Evolutionary conservation across 495 filamentous ascomycete species (phyloP), one percentile per base, ranked within the genome.

Genomic region (Aspergillus baeticus): DNA sequence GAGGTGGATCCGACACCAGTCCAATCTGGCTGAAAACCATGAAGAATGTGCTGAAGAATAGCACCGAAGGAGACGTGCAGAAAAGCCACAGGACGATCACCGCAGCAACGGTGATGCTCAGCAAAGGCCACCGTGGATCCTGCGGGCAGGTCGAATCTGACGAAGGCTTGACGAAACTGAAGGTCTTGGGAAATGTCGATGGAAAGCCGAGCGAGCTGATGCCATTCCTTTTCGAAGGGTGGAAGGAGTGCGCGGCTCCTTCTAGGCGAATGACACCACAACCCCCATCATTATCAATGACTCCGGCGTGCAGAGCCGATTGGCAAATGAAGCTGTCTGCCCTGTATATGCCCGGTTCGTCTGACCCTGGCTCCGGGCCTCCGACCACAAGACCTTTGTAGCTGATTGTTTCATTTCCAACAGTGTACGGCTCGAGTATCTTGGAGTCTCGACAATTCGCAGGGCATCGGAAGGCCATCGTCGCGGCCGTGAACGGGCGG

Each of bases 271-370:
- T 79, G 14, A 91, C 84, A 44, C 89, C 91, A 59, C 91, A 96
- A 3, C 91, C 91, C 18, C 91, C 91, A 10, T 77, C 67, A 58
- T 91, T 80, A 13, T 81, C 81, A 49, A 92, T 81, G 38, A 89
- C 62, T 10, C 91, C 90, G 0, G 87, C 80, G 65, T 96, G 91
- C 35, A 96, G 87, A 6, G 90, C 90, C 10, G 90, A 76, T 42
- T 85, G 84, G 65, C 91, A 96, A 52, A 94, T 83, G 61, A 90
- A 90, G 17, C 90, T 93, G 63, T 96, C 91, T 1, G 86, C 87
- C 2, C 91, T 83, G 65, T 96, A 96, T 15, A 87, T 65, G 0
- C 80, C 73, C 2, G 57, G 51, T 3, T 69, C 66, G 7, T 66
- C 61, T 14, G 69, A 70, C 14, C 59, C 64, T 0, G 79, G 64